phyloP scores from a whole-genome alignment of 2,329 filamentous ascomycete genomes.

The Fusarium neocosmosporiellum region DNA sequence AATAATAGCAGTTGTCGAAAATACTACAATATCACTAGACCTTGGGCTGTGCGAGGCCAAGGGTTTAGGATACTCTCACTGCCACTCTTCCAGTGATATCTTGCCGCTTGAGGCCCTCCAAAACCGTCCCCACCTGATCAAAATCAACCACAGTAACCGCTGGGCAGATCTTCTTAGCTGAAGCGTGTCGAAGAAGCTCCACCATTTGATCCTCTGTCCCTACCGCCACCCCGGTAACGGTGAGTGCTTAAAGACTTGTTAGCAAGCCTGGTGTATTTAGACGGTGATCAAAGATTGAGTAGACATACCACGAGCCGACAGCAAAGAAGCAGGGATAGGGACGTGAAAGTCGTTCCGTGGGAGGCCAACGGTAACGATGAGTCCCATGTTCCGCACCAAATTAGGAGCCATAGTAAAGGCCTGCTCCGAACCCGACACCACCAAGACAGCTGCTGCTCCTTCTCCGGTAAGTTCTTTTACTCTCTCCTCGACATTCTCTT shows the following conservation, averaged over 20 bases:
- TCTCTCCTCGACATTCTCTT: slow-evolving; percentile 30
- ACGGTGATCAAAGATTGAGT: fast-evolving
- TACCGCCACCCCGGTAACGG: slow-evolving; percentile 26
- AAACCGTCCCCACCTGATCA: slow-evolving; percentile 3
- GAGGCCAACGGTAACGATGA: slow-evolving; percentile 41
- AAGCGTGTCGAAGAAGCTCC: slow-evolving; percentile 15
- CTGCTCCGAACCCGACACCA: slow-evolving; percentile 41
- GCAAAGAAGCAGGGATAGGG: slow-evolving; percentile 38
- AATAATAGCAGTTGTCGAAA: background rate
- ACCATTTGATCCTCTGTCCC: slow-evolving; percentile 37
- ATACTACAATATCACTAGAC: background rate
- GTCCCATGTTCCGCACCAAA: slow-evolving; percentile 42
- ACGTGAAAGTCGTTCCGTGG: slow-evolving; percentile 44
- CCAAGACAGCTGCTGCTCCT: slow-evolving; percentile 42
- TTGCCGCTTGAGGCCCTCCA: slow-evolving; percentile 17
- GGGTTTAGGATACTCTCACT: slow-evolving; percentile 10
- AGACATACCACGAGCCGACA: slow-evolving; percentile 32
- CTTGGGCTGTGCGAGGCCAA: background rate
- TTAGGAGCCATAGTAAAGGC: slow-evolving; percentile 40
- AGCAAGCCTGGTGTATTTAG: background rate
- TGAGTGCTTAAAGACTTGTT: slow-evolving; percentile 18
- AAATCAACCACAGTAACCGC: slow-evolving; percentile 17
- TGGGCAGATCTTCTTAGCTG: slow-evolving; percentile 8
- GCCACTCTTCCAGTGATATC: slow-evolving; percentile 30
- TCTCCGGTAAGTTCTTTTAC: slow-evolving; percentile 43